These are phyloP conservation scores for Conoideocrella luteorostrata DNA, from an alignment of 2,329 filamentous ascomycete species.

Conservation along the genomic window DNA sequence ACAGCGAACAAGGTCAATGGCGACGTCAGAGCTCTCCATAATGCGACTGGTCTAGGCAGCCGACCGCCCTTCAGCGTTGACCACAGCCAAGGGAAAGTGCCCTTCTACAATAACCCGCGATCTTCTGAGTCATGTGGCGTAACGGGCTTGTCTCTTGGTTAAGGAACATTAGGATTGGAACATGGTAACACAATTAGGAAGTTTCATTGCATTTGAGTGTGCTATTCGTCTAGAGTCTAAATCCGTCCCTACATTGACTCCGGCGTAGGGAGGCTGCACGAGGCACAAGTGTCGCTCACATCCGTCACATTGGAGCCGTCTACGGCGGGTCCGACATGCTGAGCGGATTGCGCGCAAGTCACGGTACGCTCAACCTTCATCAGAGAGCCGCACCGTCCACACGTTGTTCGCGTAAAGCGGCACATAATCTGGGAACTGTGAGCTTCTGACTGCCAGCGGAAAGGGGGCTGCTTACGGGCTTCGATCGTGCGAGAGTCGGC, in stretches of 20 bases:
- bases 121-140: not conserved
- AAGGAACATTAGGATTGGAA: no score
- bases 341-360: no score
- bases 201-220: no score
- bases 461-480: no score
- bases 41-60: slow-evolving; percentile 3
- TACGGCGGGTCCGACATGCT: not conserved
- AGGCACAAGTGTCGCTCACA: not conserved
- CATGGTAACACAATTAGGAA: no score
- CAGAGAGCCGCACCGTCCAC: not conserved
- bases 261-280: not conserved
- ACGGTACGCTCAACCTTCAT: not conserved
- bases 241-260: not conserved
- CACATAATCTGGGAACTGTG: no score
- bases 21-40: slow-evolving; percentile 8
- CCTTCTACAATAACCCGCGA: slow-evolving; percentile 7
- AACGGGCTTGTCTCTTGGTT: not conserved
- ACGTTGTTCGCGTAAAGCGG: no score
- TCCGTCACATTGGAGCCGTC: not conserved
- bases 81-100: slow-evolving; percentile 8
- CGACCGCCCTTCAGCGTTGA: slow-evolving; percentile 11
- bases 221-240: no score
- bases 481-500: no score
- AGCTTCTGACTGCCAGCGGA: no score
- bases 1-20: slow-evolving; percentile 8